Evolutionary conservation across 768 basidiomycete species (phyloP).

Genomic region (Tricholoma sp.): DNA sequence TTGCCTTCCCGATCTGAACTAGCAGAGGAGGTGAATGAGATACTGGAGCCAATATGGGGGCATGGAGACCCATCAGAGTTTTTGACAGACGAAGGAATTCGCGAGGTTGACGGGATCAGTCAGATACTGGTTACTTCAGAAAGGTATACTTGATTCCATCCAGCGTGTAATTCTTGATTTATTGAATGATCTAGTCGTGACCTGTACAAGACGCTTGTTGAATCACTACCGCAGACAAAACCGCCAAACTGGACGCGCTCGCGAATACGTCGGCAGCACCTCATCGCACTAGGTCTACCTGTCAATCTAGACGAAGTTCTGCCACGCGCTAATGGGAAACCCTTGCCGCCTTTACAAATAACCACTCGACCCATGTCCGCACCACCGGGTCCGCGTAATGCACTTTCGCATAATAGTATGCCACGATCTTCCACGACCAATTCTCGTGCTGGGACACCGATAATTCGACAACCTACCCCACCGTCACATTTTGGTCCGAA

Average conservation of each 20-base stretch:
- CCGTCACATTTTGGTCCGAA: constrained; percentile 61
- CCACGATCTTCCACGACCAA: constrained; percentile 32
- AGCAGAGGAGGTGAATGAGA: constrained; percentile 55
- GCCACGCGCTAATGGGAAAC: constrained; percentile 57
- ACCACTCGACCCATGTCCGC: constrained; percentile 78
- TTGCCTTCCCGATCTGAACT: constrained; percentile 54
- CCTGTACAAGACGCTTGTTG: constrained; percentile 66
- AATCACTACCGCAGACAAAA: constrained; percentile 68
- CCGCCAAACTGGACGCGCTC: constrained; percentile 96
- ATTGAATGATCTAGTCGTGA: constrained; percentile 53
- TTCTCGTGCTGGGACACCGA: constrained; percentile 53
- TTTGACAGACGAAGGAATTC: constrained; percentile 65
- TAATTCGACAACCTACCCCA: constrained; percentile 26
- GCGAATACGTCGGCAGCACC: constrained; percentile 82
- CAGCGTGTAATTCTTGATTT: constrained; percentile 6
- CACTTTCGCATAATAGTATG: constrained; percentile 23
- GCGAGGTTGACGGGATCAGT: constrained; percentile 74
- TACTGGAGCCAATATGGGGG: constrained; percentile 65
- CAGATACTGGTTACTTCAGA: constrained; percentile 74
- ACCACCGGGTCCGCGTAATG: constrained; percentile 58
- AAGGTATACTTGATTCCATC: constrained; percentile 48
- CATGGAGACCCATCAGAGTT: constrained; percentile 42
- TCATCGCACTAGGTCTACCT: constrained; percentile 88
- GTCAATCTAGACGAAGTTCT: constrained; percentile 93
- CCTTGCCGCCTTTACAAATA: constrained; percentile 77